Evolutionary conservation across 2,329 filamentous ascomycete genomes (phyloP).

Genomic region (Leptoxyphium fumago): DNA sequence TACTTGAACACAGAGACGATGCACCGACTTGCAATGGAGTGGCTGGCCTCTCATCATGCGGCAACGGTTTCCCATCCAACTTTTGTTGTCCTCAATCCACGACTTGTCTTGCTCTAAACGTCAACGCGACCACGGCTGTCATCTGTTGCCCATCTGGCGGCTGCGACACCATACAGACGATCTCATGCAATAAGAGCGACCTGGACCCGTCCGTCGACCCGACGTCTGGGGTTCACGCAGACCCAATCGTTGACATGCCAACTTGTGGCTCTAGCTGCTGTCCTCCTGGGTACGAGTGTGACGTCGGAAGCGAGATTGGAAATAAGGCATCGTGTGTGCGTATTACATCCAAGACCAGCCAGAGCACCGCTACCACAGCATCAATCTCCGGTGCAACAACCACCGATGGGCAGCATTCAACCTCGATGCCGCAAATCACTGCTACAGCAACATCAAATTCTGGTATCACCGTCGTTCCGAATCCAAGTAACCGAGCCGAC

Average conservation of each 20-base stretch:
- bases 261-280: slow-evolving; percentile 51
- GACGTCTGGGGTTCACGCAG: slow-evolving; percentile 49
- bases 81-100: slow-evolving; percentile 50
- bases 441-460: neutral
- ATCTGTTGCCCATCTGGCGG: slow-evolving; percentile 53
- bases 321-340: slow-evolving; percentile 36
- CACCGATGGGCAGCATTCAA: slow-evolving; percentile 1
- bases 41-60: slow-evolving; percentile 35
- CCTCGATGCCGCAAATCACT: slow-evolving; percentile 1
- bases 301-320: slow-evolving; percentile 21
- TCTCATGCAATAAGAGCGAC: slow-evolving; percentile 47
- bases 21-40: slow-evolving; percentile 2
- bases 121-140: slow-evolving; percentile 50
- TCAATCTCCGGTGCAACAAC: neutral
- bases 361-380: neutral
- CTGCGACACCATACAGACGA: slow-evolving; percentile 48
- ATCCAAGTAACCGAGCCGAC: slow-evolving; percentile 2
- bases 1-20: slow-evolving; percentile 1
- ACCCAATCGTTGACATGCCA: slow-evolving; percentile 40
- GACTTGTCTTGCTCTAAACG: slow-evolving; percentile 43
- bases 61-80: slow-evolving; percentile 40
- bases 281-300: slow-evolving; percentile 57
- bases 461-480: neutral
- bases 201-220: slow-evolving; percentile 47
- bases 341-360: slow-evolving; percentile 5